A percentile compares a stretch with the other conserved stretches of the same genome.
Evolutionary conservation across 345 rosid genomes (phyloP).

Genomic region (Eucalyptus caleyi): DNA sequence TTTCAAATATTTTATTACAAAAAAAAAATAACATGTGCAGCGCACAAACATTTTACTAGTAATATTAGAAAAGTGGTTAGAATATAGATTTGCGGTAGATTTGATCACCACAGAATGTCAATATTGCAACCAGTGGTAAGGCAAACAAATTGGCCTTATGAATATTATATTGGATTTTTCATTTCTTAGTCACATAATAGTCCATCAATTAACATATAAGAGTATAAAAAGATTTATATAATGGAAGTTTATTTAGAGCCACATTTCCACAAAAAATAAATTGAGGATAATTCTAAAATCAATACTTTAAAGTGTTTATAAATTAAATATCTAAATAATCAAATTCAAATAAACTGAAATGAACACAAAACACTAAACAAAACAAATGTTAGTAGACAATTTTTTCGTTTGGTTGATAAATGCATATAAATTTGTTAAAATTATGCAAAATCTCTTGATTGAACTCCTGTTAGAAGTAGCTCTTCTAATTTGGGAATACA

Average conservation of each 20-base stretch:
- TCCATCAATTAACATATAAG: background rate
- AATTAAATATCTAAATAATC: too few relatives aligned
- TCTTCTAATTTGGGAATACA: background rate
- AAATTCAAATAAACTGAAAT: too few relatives aligned
- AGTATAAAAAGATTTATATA: accelerated
- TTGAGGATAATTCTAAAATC: too few relatives aligned
- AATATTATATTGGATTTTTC: background rate
- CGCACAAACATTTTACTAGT: too few relatives aligned
- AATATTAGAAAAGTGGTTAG: accelerated
- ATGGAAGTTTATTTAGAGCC: background rate
- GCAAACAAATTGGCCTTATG: too few relatives aligned
- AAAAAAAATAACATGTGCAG: too few relatives aligned
- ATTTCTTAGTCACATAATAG: background rate
- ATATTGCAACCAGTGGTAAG: accelerated
- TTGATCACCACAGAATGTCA: too few relatives aligned
- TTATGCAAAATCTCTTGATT: too few relatives aligned
- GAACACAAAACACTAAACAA: too few relatives aligned
- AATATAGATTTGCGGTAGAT: accelerated
- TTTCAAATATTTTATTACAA: too few relatives aligned
- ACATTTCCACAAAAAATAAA: background rate
- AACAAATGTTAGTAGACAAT: background rate
- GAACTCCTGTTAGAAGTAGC: background rate
- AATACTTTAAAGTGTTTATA: too few relatives aligned
- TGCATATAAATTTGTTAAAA: background rate
- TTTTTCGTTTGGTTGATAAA: background rate